Evolutionary conservation across 2,329 filamentous ascomycete genomes (phyloP), one percentile per base, ranked within the genome.

Genomic region (Epichloe bromicola): DNA sequence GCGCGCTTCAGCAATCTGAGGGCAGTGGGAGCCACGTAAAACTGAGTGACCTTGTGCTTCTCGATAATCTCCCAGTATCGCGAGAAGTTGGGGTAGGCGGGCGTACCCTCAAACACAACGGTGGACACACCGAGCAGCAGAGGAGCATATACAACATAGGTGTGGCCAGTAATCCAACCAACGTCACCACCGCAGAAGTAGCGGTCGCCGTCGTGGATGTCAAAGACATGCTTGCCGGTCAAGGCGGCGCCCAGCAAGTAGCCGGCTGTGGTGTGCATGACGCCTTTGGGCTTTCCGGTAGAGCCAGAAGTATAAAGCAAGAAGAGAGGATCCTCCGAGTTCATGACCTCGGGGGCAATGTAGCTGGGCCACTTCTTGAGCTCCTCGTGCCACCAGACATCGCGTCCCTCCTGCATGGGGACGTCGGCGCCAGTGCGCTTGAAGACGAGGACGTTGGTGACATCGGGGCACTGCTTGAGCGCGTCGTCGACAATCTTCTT

Each of bases 401-500:
- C 93, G 63, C 93, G 83, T 58, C 88, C 89, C 59, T 80, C 71
- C 49, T 88, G 95, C 86, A 86, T 91, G 57, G 91, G 90, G 19
- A 97, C 83, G 49, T 96, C 89, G 46, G 89, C 84, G 49, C 91
- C 91, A 38, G 93, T 98, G 61, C 93, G 86, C 79, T 95, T 91
- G 78, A 84, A 97, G 51, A 98, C 93, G 39, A 98, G 76, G 60
- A 88, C 87, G 68, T 86, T 82, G 41, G 76, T 80, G 57, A 98
- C 86, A 60, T 88, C 84, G 17, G 91, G 91, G 71, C 91, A 97
- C 71, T 95, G 88, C 76, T 93, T 95, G 54, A 98, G 79, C 38
- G 91, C 91, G 65, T 97, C 93, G 64, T 98, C 93, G 59, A 97
- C 93, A 65, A 98, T 97, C 76, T 95, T 95, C 82, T 98, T 97